These are phyloP conservation scores for Epichloe coenophiala DNA, from an alignment of 2,329 filamentous ascomycete genomes.

Conservation along the genomic window DNA sequence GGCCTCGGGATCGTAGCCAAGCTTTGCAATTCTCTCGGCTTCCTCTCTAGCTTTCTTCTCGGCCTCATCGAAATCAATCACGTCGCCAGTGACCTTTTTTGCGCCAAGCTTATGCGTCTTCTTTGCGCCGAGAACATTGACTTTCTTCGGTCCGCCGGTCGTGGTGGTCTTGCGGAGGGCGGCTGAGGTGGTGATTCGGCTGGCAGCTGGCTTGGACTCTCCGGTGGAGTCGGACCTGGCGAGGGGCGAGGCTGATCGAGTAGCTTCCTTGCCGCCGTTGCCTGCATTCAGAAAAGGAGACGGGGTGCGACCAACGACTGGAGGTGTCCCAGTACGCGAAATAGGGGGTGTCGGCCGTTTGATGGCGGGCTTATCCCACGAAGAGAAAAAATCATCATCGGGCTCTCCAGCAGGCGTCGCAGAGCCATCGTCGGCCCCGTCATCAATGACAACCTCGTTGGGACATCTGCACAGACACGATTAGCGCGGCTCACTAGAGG, in stretches of 20 bases:
- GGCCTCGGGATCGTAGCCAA: constrained; percentile 89
- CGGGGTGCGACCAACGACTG: constrained; percentile 62
- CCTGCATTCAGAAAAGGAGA: constrained; percentile 83
- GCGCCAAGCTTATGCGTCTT: constrained; percentile 76
- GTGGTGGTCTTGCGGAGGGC: constrained; percentile 66
- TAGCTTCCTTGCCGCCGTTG: constrained; percentile 50
- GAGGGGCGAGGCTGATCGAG: constrained; percentile 76
- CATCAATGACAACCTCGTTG: constrained; percentile 71
- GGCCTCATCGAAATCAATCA: constrained; percentile 92
- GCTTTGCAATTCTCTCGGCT: constrained; percentile 85
- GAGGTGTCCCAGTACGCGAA: constrained; percentile 78
- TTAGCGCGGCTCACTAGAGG: constrained; percentile 11
- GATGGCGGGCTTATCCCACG: constrained; percentile 95
- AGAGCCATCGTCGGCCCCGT: constrained; percentile 54
- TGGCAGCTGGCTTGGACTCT: constrained; percentile 45
- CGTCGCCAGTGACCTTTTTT: constrained; percentile 72
- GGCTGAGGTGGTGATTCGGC: constrained; percentile 62
- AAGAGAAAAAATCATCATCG: constrained; percentile 99
- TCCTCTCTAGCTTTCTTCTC: constrained; percentile 97
- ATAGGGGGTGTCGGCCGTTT: constrained; percentile 95
- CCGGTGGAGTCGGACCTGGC: constrained; percentile 44
- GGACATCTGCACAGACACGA: constrained; percentile 48
- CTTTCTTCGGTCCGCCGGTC: constrained; percentile 57
- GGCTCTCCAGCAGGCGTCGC: constrained; percentile 70
- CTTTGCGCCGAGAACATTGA: constrained; percentile 75